Evolutionary conservation across 345 rosid genomes (phyloP).

Genomic region (Populus euphratica): DNA sequence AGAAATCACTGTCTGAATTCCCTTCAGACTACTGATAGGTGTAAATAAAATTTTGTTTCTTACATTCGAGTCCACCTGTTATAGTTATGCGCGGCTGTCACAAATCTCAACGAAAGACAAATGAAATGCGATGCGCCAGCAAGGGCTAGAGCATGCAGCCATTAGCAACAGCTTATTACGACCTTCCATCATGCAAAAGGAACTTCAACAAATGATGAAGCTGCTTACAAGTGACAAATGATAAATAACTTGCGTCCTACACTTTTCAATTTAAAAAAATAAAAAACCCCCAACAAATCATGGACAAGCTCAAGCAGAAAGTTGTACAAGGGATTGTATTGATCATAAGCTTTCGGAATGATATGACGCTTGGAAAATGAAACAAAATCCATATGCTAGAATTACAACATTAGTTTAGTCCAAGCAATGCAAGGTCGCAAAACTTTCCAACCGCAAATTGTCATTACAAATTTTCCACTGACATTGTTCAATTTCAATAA

Average conservation of each 20-base stretch:
- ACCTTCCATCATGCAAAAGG: neutral
- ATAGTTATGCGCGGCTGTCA: neutral
- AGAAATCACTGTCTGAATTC: neutral
- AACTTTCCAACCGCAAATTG: neutral
- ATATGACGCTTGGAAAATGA: neutral
- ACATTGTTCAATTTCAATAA: neutral
- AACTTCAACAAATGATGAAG: neutral
- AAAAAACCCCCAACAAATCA: neutral
- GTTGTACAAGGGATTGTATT: neutral
- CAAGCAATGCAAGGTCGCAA: neutral
- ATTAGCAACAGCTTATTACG: neutral
- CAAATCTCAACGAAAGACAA: neutral
- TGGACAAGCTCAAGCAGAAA: neutral
- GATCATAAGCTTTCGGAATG: neutral
- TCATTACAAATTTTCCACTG: conserved; percentile 1
- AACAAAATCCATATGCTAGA: neutral
- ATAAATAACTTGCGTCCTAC: neutral
- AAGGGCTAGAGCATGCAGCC: neutral
- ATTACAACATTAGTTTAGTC: neutral
- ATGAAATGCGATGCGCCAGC: neutral
- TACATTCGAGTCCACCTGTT: neutral
- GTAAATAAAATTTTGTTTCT: neutral
- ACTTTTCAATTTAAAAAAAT: neutral
- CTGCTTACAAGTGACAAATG: neutral
- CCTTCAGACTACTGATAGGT: neutral